Evolutionary conservation across 805 yeast species (phyloP).

Genomic region (Hanseniaspora guilliermondii): DNA sequence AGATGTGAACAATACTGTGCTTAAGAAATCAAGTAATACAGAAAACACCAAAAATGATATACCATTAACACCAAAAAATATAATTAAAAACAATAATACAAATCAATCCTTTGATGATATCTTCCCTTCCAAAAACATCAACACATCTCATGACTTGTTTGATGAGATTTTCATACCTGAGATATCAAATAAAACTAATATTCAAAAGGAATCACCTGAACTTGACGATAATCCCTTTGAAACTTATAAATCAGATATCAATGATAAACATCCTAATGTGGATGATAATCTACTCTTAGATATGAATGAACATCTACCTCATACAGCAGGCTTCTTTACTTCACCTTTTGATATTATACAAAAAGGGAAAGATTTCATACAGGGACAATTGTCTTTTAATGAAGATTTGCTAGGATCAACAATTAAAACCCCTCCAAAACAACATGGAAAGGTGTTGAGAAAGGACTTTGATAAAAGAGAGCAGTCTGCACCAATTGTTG

Average conservation of each 20-base stretch:
- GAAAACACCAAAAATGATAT: background rate
- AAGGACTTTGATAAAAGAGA: background rate
- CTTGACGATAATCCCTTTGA: background rate
- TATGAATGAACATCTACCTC: background rate
- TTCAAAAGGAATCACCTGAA: background rate
- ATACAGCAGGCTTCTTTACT: background rate
- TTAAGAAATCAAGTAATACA: background rate
- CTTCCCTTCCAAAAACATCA: background rate
- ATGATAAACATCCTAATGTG: background rate
- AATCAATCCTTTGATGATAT: background rate
- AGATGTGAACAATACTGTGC: background rate
- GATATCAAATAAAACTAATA: too few relatives aligned
- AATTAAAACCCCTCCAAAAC: background rate
- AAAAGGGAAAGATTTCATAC: conserved; percentile 1
- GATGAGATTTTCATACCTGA: background rate
- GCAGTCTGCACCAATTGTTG: background rate
- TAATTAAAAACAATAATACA: too few relatives aligned
- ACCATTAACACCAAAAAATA: background rate
- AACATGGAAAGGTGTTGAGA: background rate
- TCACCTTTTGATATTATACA: background rate
- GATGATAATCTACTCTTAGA: background rate
- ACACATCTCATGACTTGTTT: background rate
- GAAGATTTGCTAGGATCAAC: background rate
- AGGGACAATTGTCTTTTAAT: background rate
- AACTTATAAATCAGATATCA: background rate